Evolutionary conservation across 768 basidiomycete species (phyloP), one percentile per base, ranked within the genome.

Genomic region (Collybiopsis confluens): DNA sequence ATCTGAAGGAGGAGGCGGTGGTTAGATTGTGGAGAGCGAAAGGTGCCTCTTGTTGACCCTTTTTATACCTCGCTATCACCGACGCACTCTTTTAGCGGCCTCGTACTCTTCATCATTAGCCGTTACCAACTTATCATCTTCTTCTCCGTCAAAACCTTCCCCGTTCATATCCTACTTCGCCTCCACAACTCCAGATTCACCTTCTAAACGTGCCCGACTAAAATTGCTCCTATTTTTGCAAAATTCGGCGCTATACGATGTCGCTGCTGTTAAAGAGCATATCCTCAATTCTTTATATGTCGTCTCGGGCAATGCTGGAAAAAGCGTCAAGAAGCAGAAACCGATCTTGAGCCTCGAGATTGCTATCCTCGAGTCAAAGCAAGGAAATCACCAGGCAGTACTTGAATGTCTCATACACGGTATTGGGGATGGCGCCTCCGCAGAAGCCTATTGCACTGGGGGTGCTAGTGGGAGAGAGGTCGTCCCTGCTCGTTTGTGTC

Each of bases 151-250:
- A 42, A 58, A 40, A 53, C 63, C 46, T 35, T 21, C 35, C 24
- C 57, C 64, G 23, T 90, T 86, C 67, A 64, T 91, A 6, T 76
- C 83, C 4, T 92, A 92, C 68, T 86, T 95, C 57, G 76, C 85
- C 2, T 83, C 87, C n/a, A 88, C 88, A 21, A 90, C 91, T 3
- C 91, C 91, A 1, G 81, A 90, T 53, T 89, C 90, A 0, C 77
- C 79, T 15, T 77, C 83, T 54, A 93, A 93, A 66, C 79, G 80
- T 18, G 71, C 73, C 1, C 81, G 92, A 23, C 75, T 96, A 58
- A 91, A 89, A 65, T 74, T 82, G 0, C 71, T 86, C n/a, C 71
- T 96, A 1, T 86, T 93, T 61, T 75, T 98, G 0, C 88, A 94
- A 59, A 85, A 85, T 5, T 92, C 90, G 1, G 72, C 75, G 1